Evolutionary conservation across 257 asterid species (phyloP).

Genomic region (Pogostemon cablin): DNA sequence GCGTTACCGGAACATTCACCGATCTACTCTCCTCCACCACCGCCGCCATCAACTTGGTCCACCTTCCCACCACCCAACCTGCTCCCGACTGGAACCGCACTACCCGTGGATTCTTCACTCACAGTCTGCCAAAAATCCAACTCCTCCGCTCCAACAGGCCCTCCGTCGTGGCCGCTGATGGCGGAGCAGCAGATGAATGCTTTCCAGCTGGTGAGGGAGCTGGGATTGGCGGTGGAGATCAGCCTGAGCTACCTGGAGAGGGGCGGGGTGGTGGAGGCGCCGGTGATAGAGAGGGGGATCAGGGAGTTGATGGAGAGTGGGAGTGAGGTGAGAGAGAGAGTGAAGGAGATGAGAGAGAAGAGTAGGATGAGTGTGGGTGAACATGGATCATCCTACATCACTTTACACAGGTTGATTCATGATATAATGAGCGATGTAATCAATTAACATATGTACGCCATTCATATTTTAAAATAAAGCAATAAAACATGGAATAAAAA

Average conservation of each 20-base stretch:
- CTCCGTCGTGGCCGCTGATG: slow-evolving; percentile 48
- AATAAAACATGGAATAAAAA: background rate
- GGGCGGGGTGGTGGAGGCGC: slow-evolving; percentile 32
- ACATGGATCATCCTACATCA: slow-evolving; percentile 55
- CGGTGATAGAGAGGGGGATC: slow-evolving; percentile 46
- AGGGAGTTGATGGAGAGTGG: slow-evolving; percentile 47
- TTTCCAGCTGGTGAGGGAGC: slow-evolving; percentile 56
- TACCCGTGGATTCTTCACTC: slow-evolving; percentile 62
- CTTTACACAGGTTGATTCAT: slow-evolving; percentile 38
- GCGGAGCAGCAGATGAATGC: slow-evolving; percentile 70
- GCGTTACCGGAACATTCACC: slow-evolving; percentile 51
- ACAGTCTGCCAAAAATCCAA: slow-evolving; percentile 51
- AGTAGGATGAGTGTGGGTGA: slow-evolving; percentile 39
- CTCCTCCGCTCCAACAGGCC: slow-evolving; percentile 33
- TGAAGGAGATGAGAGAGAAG: slow-evolving; percentile 42
- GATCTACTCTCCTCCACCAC: slow-evolving; percentile 44
- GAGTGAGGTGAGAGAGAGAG: slow-evolving; percentile 40
- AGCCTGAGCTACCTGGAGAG: slow-evolving; percentile 42
- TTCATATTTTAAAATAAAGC: too few relatives aligned
- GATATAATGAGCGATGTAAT: slow-evolving; percentile 23
- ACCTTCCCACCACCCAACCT: slow-evolving; percentile 53
- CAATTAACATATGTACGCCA: background rate
- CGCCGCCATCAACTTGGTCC: slow-evolving; percentile 41
- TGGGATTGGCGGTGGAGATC: slow-evolving; percentile 51
- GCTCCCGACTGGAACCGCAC: slow-evolving; percentile 62